Base-by-base conservation (phyloP, 768 basidiomycete species). In the Kondoa subrosea region DNA sequence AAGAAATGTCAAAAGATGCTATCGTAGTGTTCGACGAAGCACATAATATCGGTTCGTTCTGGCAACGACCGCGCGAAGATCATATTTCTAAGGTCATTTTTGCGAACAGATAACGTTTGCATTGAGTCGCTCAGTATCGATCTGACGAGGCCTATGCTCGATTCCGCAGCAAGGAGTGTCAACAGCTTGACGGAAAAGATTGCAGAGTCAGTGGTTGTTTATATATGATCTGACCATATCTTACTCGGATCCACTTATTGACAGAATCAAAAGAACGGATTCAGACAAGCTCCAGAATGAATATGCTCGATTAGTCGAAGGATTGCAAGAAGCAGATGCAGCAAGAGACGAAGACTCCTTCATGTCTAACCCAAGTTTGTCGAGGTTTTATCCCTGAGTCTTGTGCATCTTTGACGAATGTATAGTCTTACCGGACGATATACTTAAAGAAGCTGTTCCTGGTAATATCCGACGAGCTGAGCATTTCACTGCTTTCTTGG, bases 21-120 rank as follows among this genome's bases (percentile, higher is more conserved):
- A 99, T 99, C 65, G 91, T 99, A 50, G 95, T 99, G 1, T 99
- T 99, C 74, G 95, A 99, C 74, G 95, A 99, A 76, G 95, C 95
- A 17, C 95, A 99, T 78, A 99, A 99, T 76, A 99, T 99, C 64
- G 92, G 92, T 91, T 72, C 67, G 81, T 71, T 30, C 25, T 21
- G 67, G 66, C 63, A 65, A 50, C 50, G 66, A 34, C 65, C 64
- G 34, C 33, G 17, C 59, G 63, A 25, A 12, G 40, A 57, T 15
- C n/a, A n/a, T n/a, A n/a, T 17, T 4, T 4, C 1, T 34, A 34
- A 2, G 4, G 60, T 65, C 26, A 34, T 27, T 57, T 57, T 34
- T 34, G 65, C 34, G 27, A 33, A 29, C 71, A 87, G 93, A 99
- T 75, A 99, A 99, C 76, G 95, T 99, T 59, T 99, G 95, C 77